Percentiles rank a stretch among this genome's conserved stretches.
Conservation (phyloP, 2,329 filamentous ascomycete genomes). For the Epichloe hybrida region DNA sequence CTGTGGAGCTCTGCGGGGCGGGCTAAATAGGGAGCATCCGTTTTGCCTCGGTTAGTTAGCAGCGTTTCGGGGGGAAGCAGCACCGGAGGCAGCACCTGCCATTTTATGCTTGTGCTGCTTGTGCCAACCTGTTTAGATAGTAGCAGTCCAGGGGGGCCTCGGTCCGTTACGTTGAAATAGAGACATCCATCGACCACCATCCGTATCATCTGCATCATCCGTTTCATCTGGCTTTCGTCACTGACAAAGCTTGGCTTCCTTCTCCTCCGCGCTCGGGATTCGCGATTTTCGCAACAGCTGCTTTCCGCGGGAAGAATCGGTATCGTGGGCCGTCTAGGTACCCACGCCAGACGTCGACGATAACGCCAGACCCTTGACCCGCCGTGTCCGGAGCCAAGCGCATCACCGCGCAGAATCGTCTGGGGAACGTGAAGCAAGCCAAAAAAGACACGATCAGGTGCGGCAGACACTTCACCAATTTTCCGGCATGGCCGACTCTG, state of each 20-base stretch:
- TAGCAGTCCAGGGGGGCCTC: neutral
- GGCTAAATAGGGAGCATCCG: neutral
- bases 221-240: neutral
- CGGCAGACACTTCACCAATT: neutral
- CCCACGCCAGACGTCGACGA: neutral
- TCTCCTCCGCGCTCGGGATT: neutral
- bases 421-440: neutral
- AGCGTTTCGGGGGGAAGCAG: neutral
- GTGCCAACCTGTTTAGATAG: neutral
- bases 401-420: neutral
- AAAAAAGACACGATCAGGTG: neutral
- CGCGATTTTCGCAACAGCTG: no score
- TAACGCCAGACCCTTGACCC: neutral
- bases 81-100: neutral
- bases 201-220: no score
- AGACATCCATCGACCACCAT: neutral
- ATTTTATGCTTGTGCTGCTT: neutral
- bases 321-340: neutral
- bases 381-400: neutral
- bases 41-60: neutral
- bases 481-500: constrained; percentile 24
- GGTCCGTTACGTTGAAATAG: neutral
- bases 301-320: no score
- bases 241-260: neutral
- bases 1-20: neutral